These are phyloP conservation scores for Aspergillus viridinutans DNA, from an alignment of 2,329 filamentous ascomycete genomes.

Conservation along the genomic window DNA sequence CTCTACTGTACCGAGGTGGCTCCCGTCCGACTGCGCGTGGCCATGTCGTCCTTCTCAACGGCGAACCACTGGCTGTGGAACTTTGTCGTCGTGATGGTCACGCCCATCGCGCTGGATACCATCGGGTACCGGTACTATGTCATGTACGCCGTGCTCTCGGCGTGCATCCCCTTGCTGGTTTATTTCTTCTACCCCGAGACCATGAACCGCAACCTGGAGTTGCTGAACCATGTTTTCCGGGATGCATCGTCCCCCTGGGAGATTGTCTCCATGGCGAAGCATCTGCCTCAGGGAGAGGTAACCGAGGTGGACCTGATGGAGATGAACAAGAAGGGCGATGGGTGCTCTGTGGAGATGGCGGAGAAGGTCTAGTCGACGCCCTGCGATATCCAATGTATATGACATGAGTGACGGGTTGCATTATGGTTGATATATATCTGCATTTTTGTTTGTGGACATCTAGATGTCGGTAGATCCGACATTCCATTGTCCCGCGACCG, in stretches of 20 bases:
- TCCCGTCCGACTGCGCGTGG: slow-evolving; percentile 51
- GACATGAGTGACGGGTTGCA: background rate
- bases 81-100: slow-evolving; percentile 63
- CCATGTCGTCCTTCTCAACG: slow-evolving; percentile 55
- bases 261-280: slow-evolving; percentile 20
- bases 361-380: background rate
- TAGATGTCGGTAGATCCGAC: background rate
- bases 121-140: slow-evolving; percentile 53
- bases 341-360: background rate
- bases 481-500: no score
- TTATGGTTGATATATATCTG: background rate
- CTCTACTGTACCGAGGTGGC: slow-evolving; percentile 42
- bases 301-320: slow-evolving; percentile 9
- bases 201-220: slow-evolving; percentile 57
- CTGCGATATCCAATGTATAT: no score
- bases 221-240: slow-evolving; percentile 61
- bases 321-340: background rate
- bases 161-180: slow-evolving; percentile 41
- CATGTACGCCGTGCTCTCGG: slow-evolving; percentile 47
- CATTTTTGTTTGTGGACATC: background rate
- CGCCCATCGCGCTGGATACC: slow-evolving; percentile 54
- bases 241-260: slow-evolving; percentile 16
- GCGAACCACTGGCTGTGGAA: slow-evolving; percentile 58
- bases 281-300: slow-evolving; percentile 19
- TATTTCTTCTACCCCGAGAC: slow-evolving; percentile 59